phyloP scores from a whole-genome alignment of 2,329 filamentous ascomycete species.

The Beauveria varroae region DNA sequence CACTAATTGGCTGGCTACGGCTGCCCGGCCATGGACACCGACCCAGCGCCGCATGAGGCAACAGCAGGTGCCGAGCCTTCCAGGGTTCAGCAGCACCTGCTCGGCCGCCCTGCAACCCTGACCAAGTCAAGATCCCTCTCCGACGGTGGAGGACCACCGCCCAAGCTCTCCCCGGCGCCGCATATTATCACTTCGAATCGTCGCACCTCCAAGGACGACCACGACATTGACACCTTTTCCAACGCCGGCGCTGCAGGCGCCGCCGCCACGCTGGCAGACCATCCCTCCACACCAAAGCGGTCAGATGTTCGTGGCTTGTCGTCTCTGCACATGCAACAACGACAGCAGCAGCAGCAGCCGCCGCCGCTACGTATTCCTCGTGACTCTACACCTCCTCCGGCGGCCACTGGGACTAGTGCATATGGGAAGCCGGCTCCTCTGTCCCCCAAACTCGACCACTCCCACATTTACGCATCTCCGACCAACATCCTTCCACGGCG shows the following conservation, averaged over 20 bases:
- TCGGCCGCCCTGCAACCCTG: conserved; percentile 30
- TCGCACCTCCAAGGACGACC: conserved; percentile 60
- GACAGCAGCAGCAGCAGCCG: not conserved
- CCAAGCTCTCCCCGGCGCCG: conserved; percentile 51
- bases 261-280: conserved; percentile 23
- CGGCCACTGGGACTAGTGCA: conserved; percentile 23
- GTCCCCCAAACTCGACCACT: conserved; percentile 79
- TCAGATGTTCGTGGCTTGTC: conserved; percentile 56
- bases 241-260: not conserved
- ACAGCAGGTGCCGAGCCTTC: conserved; percentile 3
- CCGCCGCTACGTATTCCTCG: conserved; percentile 15
- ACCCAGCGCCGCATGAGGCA: conserved; percentile 4
- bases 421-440: conserved; percentile 56
- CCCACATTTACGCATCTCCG: conserved; percentile 78
- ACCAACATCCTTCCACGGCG: conserved; percentile 82
- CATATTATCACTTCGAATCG: conserved; percentile 46
- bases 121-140: conserved; percentile 57
- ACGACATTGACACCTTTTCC: conserved; percentile 31
- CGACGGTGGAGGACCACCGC: conserved; percentile 51
- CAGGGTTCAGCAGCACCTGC: conserved; percentile 12
- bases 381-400: conserved; percentile 29
- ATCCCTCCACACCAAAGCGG: conserved; percentile 66
- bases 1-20: not conserved
- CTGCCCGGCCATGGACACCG: conserved; percentile 7
- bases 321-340: conserved; percentile 26